phyloP scores from a whole-genome alignment of 2,329 filamentous ascomycete species.

The Venturia aucupariae region DNA sequence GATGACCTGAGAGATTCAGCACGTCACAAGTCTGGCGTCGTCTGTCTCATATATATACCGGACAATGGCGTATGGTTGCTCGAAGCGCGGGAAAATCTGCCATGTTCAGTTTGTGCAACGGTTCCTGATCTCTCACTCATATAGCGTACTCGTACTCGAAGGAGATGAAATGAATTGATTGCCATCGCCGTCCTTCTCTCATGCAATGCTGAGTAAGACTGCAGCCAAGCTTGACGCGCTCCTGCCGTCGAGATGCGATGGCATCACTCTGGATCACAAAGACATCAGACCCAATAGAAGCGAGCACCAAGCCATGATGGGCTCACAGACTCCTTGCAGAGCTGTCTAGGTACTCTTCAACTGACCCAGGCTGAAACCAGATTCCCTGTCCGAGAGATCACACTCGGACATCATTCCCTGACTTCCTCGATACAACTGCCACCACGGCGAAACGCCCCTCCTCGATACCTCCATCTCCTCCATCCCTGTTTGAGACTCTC shows the following conservation, averaged over 20 bases:
- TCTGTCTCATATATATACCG: constrained; percentile 2
- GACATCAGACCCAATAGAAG: not conserved
- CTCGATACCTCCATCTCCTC: not conserved
- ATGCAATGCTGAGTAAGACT: not conserved
- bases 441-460: not conserved
- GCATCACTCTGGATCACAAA: not conserved
- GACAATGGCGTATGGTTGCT: not conserved
- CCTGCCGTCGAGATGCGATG: not conserved
- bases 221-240: not conserved
- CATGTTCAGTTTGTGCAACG: not conserved
- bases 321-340: not conserved
- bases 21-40: not conserved
- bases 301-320: not conserved
- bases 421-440: not conserved
- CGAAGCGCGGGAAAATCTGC: constrained; percentile 8
- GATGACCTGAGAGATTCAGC: constrained; percentile 39
- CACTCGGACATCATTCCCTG: no score
- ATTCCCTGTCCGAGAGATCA: not conserved
- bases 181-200: not conserved
- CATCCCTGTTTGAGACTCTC: not conserved
- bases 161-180: not conserved
- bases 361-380: not conserved
- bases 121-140: not conserved
- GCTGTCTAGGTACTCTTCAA: not conserved
- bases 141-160: not conserved